These are phyloP conservation scores for Musa acuminata DNA, from an alignment of 176 grass and related monocot species.

Conservation along the genomic window DNA sequence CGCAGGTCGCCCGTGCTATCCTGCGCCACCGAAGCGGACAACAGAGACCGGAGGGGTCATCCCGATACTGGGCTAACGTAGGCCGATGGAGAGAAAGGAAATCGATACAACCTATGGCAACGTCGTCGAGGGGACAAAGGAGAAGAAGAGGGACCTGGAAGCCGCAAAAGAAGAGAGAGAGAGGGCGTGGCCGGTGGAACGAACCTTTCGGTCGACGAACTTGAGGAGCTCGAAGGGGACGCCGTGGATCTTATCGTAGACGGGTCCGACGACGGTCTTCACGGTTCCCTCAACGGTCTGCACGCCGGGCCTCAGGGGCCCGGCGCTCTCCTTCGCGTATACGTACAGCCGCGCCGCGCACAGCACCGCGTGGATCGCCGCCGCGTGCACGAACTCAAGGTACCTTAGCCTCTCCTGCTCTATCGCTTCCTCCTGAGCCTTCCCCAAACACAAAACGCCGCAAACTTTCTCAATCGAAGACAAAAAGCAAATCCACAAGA, in stretches of 20 bases:
- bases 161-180: not conserved
- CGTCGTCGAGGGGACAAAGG: no score
- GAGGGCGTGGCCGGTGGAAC: no score
- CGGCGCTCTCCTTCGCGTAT: conserved; percentile 62
- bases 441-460: not conserved
- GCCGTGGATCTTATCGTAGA: conserved; percentile 57
- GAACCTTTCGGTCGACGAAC: conserved; percentile 86
- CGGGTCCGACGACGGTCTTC: conserved; percentile 69
- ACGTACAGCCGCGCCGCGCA: conserved; percentile 50
- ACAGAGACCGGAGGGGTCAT: no score
- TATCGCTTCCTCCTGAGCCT: not conserved
- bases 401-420: conserved; percentile 67
- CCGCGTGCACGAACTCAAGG: conserved; percentile 68
- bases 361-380: conserved; percentile 51
- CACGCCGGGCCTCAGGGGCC: conserved; percentile 68
- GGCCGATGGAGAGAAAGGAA: no score
- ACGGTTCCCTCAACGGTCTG: conserved; percentile 78
- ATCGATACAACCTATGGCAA: no score
- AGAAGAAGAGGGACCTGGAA: not conserved
- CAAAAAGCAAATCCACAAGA: not conserved
- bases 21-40: no score
- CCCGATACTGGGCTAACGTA: no score
- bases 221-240: conserved; percentile 67
- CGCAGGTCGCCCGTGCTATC: no score
- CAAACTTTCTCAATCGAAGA: not conserved